Evolutionary conservation across 805 yeast genomes (phyloP), one percentile per base, ranked within the genome.

Genomic region (Myxozyma neotropica): DNA sequence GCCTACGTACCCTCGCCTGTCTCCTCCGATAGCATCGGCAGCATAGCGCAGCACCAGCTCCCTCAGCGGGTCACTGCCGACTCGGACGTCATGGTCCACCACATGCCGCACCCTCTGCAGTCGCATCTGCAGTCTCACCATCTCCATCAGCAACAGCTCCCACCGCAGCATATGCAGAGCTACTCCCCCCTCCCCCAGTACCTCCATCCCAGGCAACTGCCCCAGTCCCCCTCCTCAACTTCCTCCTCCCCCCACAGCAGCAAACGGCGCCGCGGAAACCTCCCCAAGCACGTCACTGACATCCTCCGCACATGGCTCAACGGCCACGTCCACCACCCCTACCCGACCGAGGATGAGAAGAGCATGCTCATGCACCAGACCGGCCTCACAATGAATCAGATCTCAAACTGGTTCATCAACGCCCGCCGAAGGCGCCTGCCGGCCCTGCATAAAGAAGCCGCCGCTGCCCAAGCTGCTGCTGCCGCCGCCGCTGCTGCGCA

Each of bases 351-450:
- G 55, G 82, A 83, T 48, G 96, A 89, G 68, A 89, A 89, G 75
- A 79, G 81, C 63, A 83, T 82, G 68, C 77, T 89, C 56, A 81
- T 87, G 79, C 77, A 79, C 66, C 79, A 81, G 70, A 89, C 96
- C 0, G 93, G 94, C 0, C 78, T 89, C 70, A 87, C 89, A 63
- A 84, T 86, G 72, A 89, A 87, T 61, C 96, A 89, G 73, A 79
- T 89, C 61, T 81, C 88, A 65, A 89, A 89, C 70, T 89, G 96
- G 96, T 89, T 89, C 69, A 89, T 89, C 69, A 89, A 89, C 71
- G 95, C 93, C 19, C 81, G 96, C 67, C 79, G 96, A 68, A 78
- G 96, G 66, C 84, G 87, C 69, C 81, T 89, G 31, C 76, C 77
- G 24, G 68, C 73, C 6, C 61, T 71, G 45, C 57, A 64, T 45